Percentiles rank a stretch among this genome's conserved stretches.
These are phyloP conservation scores for Amaranthus palmeri DNA, from an alignment of 148 eudicot species.

Conservation along the genomic window DNA sequence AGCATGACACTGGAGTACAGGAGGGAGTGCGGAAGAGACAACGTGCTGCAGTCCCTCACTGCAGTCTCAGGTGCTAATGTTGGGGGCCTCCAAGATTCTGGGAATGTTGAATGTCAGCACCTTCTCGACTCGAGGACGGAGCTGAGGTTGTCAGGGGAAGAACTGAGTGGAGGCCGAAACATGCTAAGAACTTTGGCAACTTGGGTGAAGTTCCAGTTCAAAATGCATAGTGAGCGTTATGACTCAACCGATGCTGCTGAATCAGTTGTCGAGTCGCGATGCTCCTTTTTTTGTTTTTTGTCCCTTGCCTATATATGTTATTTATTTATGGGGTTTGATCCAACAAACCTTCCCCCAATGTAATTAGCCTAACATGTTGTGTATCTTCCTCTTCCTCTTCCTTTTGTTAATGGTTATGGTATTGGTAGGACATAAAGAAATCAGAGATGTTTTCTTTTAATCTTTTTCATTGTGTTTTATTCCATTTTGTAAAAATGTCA, in stretches of 20 bases:
- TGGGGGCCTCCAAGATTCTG: constrained; percentile 41
- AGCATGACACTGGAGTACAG: constrained; percentile 81
- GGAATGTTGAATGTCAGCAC: constrained; percentile 79
- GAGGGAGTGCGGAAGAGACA: constrained; percentile 84
- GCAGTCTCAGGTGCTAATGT: constrained; percentile 38
- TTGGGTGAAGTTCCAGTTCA: constrained; percentile 31
- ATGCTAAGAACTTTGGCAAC: constrained; percentile 36
- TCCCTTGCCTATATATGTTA: constrained; percentile 18
- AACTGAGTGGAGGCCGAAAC: constrained; percentile 86
- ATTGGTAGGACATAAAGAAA: constrained; percentile 21
- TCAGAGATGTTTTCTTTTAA: constrained; percentile 18
- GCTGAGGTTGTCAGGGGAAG: constrained; percentile 75
- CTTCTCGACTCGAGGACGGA: constrained; percentile 78
- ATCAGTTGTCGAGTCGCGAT: constrained; percentile 11
- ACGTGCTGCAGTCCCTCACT: constrained; percentile 74
- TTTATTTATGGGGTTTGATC: constrained; percentile 17
- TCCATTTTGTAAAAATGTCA: neutral
- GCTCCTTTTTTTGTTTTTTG: neutral
- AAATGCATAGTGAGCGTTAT: constrained; percentile 18
- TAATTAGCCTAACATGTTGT: constrained; percentile 31
- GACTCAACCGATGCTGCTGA: constrained; percentile 37
- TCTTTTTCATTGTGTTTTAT: neutral
- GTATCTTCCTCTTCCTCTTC: constrained; percentile 22
- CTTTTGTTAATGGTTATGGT: neutral
- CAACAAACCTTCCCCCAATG: constrained; percentile 20